These are phyloP conservation scores for Barnettozyma botsteinii DNA, from an alignment of 805 yeast genomes.

Conservation along the genomic window DNA sequence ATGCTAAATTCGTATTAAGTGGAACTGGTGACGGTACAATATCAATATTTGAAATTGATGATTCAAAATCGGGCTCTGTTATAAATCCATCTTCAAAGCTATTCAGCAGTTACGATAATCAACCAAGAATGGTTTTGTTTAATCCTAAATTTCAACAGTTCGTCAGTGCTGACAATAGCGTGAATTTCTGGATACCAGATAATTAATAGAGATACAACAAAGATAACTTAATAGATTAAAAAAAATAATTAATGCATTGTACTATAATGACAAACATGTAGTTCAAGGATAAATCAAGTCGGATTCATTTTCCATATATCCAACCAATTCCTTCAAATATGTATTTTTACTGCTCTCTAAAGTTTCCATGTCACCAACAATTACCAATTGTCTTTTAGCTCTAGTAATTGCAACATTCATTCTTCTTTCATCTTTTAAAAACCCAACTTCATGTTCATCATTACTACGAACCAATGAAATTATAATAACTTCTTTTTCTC, in stretches of 20 bases:
- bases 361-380: conserved; percentile 82
- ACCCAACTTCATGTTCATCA: conserved; percentile 66
- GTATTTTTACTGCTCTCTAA: conserved; percentile 24
- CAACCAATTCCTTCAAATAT: conserved; percentile 6
- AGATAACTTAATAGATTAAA: not conserved
- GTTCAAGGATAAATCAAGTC: conserved; percentile 8
- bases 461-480: conserved; percentile 81
- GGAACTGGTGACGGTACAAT: conserved; percentile 54
- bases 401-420: conserved; percentile 92
- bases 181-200: conserved; percentile 23
- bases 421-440: conserved; percentile 70
- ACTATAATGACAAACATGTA: too few species aligned
- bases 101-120: conserved; percentile 25
- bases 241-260: too few species aligned
- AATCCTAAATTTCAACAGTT: conserved; percentile 33
- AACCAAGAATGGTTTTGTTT: conserved; percentile 35
- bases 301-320: conserved; percentile 8
- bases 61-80: conserved; percentile 24
- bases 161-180: conserved; percentile 18
- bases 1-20: conserved; percentile 54
- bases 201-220: not conserved
- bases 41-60: conserved; percentile 44
- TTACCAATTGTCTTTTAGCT: conserved; percentile 76
- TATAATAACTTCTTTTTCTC: conserved; percentile 86
- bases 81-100: conserved; percentile 17